A percentile compares a stretch with the other conserved stretches of the same genome.
These are phyloP conservation scores for Cyberlindnera samutprakarnensis DNA, from an alignment of 805 yeast genomes.

Conservation along the genomic window DNA sequence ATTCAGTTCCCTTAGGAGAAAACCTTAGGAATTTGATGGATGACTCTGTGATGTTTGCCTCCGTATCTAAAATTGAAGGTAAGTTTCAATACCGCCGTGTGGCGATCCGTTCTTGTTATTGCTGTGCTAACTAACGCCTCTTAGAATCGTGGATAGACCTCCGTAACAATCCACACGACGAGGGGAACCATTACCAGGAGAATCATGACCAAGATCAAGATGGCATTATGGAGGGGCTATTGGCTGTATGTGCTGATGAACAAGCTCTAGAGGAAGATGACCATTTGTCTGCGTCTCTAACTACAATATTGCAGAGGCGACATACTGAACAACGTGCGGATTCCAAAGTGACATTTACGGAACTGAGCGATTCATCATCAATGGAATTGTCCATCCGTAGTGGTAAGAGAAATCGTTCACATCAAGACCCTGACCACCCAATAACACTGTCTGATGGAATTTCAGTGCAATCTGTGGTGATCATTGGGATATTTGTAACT, in stretches of 20 bases:
- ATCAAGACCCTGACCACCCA: slow-evolving; percentile 4
- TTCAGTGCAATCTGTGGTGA: too few species aligned
- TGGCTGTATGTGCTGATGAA: too few species aligned
- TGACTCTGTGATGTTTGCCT: slow-evolving; percentile 2
- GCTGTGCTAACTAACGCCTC: neutral
- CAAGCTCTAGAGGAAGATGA: slow-evolving; percentile 1
- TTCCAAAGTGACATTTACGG: too few species aligned
- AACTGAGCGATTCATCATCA: slow-evolving; percentile 1
- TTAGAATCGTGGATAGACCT: slow-evolving; percentile 2
- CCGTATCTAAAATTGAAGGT: neutral
- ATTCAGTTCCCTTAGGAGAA: too few species aligned
- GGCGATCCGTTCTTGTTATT: neutral
- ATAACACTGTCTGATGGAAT: too few species aligned
- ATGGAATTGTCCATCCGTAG: too few species aligned
- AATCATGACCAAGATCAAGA: too few species aligned
- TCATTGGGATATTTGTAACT: slow-evolving; percentile 8
- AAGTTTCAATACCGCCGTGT: neutral
- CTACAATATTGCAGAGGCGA: slow-evolving; percentile 1
- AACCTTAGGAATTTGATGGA: too few species aligned
- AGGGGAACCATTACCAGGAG: too few species aligned
- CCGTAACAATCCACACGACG: neutral
- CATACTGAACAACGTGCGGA: too few species aligned
- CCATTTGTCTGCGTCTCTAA: neutral
- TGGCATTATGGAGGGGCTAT: too few species aligned
- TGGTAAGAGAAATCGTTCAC: too few species aligned